Evolutionary conservation across 768 basidiomycete species (phyloP), one percentile per base, ranked within the genome.

Genomic region (Tubosaeta sp.): DNA sequence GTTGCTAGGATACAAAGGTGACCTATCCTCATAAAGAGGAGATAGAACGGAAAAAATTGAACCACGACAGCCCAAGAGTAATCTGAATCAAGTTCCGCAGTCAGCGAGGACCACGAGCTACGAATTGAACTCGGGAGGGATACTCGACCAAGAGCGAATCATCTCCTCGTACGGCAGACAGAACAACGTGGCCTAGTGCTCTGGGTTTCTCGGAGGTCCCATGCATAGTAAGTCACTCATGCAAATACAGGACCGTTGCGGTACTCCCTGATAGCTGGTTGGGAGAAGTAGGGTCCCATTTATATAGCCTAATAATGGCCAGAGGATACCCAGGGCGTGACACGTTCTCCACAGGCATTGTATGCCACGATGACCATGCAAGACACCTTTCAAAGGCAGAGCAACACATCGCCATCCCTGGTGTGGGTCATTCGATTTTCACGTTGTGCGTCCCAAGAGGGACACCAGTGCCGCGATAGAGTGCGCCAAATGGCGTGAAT

Each of bases 1-100:
- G 16, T 16, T n/a, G 16, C 32, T 14, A 34, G 30, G 30, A 34
- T 14, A 34, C 16, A n/a, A 34, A 11, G 21, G 14, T 13, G 4
- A 24, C 1, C 12, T 9, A 35, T 35, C 52, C 56, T 57, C 48
- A 25, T 53, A 29, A 55, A 58, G 32, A 49, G 49, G 46, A 31
- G 3, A 18, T 16, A 16, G 25, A 19, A 0, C 16, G 16, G 36
- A 44, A 53, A 58, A 57, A 48, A 4, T 53, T 31, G 12, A 21
- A 14, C 36, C 48, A 52, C n/a, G 42, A 51, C 54, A 58, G 53
- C 32, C 43, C 49, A 39, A 64, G 63, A 62, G 44, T 59, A 62
- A 50, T 55, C 62, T 54, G 58, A 58, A 49, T 62, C 60, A 40
- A 60, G 58, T 63, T 54, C 38, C 41, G 16, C 51, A 25, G 48